phyloP scores from a whole-genome alignment of 2,329 filamentous ascomycete species.

The Beauveria sp. region DNA sequence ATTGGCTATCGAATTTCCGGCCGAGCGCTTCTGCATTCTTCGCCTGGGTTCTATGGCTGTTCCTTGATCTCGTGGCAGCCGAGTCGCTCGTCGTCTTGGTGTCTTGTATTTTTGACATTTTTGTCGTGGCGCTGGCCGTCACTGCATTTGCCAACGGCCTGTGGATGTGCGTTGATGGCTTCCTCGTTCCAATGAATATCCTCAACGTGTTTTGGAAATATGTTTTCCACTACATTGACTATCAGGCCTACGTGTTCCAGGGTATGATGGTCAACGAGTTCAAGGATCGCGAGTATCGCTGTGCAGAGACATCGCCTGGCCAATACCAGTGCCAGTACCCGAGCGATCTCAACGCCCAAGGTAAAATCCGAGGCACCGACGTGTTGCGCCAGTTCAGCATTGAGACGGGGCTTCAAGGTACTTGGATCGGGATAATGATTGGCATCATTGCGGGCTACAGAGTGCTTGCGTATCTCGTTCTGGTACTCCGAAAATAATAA shows the following conservation, averaged over 20 bases:
- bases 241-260: conserved; percentile 79
- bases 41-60: conserved; percentile 75
- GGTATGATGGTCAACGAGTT: conserved; percentile 95
- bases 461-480: conserved; percentile 25
- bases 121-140: conserved; percentile 70
- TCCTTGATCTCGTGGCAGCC: conserved; percentile 74
- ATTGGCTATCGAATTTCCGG: conserved; percentile 74
- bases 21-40: conserved; percentile 61
- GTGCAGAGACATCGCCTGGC: conserved; percentile 30
- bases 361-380: conserved; percentile 61
- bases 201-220: conserved; percentile 83
- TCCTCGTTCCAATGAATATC: conserved; percentile 64
- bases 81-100: conserved; percentile 77
- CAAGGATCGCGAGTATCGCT: conserved; percentile 53
- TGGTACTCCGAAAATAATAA: conserved; percentile 4
- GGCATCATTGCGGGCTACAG: conserved; percentile 69
- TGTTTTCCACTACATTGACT: conserved; percentile 83
- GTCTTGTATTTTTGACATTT: conserved; percentile 64
- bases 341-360: conserved; percentile 52
- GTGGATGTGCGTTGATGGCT: conserved; percentile 83
- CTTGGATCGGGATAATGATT: conserved; percentile 66
- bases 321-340: conserved; percentile 64
- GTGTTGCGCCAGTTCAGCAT: conserved; percentile 68
- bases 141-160: conserved; percentile 81
- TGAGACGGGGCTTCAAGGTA: conserved; percentile 60